Evolutionary conservation across 352 stramenopile genomes (phyloP).

Genomic region (Aphanomyces euteiches): DNA sequence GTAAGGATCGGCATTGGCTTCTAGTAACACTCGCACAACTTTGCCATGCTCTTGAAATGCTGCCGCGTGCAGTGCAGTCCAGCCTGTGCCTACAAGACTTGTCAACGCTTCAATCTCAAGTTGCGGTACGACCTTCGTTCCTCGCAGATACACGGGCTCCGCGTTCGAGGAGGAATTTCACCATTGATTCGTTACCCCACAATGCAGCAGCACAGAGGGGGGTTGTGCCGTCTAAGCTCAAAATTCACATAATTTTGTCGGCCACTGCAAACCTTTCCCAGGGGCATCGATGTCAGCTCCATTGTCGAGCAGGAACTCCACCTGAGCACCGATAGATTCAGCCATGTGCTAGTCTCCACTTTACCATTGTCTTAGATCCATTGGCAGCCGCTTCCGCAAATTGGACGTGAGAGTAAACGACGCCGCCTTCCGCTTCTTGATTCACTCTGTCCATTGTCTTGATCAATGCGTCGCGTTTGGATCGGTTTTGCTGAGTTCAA

Average conservation of each 20-base stretch:
- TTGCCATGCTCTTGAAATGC: conserved; percentile 68
- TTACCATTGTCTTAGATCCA: conserved; percentile 54
- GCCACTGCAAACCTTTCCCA: conserved; percentile 31
- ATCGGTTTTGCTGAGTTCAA: too few relatives aligned
- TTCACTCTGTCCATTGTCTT: conserved; percentile 23
- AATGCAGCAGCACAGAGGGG: conserved; percentile 54
- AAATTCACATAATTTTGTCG: neutral
- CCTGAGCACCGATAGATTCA: conserved; percentile 29
- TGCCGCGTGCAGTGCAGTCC: conserved; percentile 61
- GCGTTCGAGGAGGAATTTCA: conserved; percentile 54
- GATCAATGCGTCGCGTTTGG: too few relatives aligned
- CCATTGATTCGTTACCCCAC: conserved; percentile 65
- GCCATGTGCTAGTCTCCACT: neutral
- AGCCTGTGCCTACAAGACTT: conserved; percentile 43
- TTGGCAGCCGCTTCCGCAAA: conserved; percentile 61
- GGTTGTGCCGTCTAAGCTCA: conserved; percentile 51
- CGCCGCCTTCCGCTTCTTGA: conserved; percentile 36
- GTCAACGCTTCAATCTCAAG: neutral
- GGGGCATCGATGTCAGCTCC: conserved; percentile 40
- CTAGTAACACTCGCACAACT: conserved; percentile 52
- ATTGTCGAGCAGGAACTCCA: conserved; percentile 56
- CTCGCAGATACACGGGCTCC: conserved; percentile 46
- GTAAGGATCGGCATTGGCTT: conserved; percentile 47
- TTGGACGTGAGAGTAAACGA: conserved; percentile 60
- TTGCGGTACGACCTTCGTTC: conserved; percentile 47